Conservation (phyloP, 2,329 filamentous ascomycete species). For the Pseudocercospora pini-densiflorae region DNA sequence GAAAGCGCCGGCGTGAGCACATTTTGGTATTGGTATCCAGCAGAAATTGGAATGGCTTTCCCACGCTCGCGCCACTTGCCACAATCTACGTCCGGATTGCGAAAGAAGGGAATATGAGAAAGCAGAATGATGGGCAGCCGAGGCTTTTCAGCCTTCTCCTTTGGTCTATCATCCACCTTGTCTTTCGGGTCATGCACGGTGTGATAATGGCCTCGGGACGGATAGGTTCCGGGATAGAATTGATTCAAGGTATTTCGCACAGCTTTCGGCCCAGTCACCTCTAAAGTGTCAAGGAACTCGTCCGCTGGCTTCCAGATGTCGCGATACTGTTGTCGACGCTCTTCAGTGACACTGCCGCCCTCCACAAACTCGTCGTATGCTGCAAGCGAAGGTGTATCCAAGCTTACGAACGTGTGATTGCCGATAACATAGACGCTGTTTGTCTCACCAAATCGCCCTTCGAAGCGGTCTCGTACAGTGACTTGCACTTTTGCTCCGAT, state of each 20-base stretch:
- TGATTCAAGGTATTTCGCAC: conserved; percentile 67
- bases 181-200: conserved; percentile 38
- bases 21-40: conserved; percentile 96
- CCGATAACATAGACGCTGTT: conserved; percentile 90
- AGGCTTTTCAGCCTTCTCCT: conserved; percentile 25
- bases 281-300: conserved; percentile 73
- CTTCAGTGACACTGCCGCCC: conserved; percentile 57
- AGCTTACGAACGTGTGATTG: conserved; percentile 92
- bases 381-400: conserved; percentile 87
- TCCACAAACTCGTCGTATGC: conserved; percentile 66
- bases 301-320: conserved; percentile 75
- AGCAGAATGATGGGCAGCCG: conserved; percentile 88
- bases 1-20: conserved; percentile 81
- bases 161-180: conserved; percentile 17
- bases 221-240: conserved; percentile 44
- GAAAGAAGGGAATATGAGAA: conserved; percentile 88
- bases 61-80: conserved; percentile 84
- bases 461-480: conserved; percentile 80
- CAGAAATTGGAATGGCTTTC: conserved; percentile 77
- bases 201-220: conserved; percentile 36
- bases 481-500: conserved; percentile 85
- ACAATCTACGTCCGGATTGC: conserved; percentile 81
- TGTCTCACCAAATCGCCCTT: conserved; percentile 85
- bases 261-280: conserved; percentile 67
- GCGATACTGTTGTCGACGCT: conserved; percentile 31